Evolutionary conservation across 345 rosid species (phyloP).

Genomic region (Aquilaria yunnanensis): DNA sequence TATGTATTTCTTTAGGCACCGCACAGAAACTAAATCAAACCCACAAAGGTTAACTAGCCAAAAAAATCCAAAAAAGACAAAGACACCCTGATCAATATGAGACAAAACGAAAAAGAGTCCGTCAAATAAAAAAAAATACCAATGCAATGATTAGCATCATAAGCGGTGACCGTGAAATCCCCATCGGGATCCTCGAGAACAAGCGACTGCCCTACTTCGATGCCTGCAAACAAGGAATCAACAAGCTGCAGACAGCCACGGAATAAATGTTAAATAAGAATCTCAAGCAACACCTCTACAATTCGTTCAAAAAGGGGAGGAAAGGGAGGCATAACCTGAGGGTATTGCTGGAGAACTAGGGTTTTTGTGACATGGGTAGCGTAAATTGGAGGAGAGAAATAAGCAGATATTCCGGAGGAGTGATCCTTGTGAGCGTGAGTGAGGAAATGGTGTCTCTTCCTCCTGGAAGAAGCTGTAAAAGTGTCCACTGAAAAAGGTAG

Average conservation of each 20-base stretch:
- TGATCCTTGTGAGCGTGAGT: conserved; percentile 88
- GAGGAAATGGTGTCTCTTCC: conserved; percentile 72
- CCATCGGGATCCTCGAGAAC: conserved; percentile 56
- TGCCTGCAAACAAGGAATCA: conserved; percentile 45
- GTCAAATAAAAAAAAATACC: conserved; percentile 25
- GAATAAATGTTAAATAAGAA: background rate
- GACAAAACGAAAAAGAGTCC: background rate
- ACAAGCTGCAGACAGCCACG: conserved; percentile 38
- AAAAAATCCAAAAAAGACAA: background rate
- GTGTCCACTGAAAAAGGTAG: conserved; percentile 85
- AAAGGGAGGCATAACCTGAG: conserved; percentile 35
- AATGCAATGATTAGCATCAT: conserved; percentile 84
- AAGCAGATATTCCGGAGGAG: conserved; percentile 46
- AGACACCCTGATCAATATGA: background rate
- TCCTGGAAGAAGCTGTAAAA: conserved; percentile 44
- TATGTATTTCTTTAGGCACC: background rate
- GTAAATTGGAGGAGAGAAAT: conserved; percentile 56
- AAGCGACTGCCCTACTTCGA: conserved; percentile 59
- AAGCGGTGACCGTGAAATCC: conserved; percentile 55
- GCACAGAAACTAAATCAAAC: background rate
- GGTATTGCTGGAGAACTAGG: conserved; percentile 45
- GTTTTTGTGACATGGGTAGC: conserved; percentile 56
- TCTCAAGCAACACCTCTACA: background rate
- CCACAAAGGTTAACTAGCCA: too few relatives aligned
- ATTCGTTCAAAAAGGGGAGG: background rate